Evolutionary conservation across 2,329 filamentous ascomycete species (phyloP).

Genomic region (Orbilia quercus): DNA sequence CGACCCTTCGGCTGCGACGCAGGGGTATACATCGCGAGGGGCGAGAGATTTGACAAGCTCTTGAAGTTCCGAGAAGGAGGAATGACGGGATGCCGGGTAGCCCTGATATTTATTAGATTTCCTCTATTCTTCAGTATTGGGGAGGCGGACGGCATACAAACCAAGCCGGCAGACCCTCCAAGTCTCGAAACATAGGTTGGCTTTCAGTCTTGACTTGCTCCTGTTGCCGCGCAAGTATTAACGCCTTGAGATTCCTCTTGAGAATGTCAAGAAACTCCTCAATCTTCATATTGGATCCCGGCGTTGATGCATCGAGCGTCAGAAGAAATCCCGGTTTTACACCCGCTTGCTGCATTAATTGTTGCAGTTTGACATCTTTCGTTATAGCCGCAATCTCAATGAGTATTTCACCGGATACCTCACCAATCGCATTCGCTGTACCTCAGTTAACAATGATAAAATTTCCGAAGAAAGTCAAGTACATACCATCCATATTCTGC

Average conservation of each 20-base stretch:
- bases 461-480: neutral
- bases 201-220: constrained; percentile 27
- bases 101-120: constrained; percentile 60
- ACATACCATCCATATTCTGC: constrained; percentile 73
- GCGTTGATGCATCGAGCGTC: constrained; percentile 36
- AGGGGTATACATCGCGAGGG: constrained; percentile 83
- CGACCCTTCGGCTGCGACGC: constrained; percentile 73
- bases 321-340: constrained; percentile 36
- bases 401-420: constrained; percentile 39
- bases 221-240: constrained; percentile 26
- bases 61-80: constrained; percentile 83
- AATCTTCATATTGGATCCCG: constrained; percentile 33
- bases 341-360: constrained; percentile 23
- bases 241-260: constrained; percentile 41
- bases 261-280: constrained; percentile 36
- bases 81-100: constrained; percentile 91
- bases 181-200: neutral
- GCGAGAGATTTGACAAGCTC: constrained; percentile 74
- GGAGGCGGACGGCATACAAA: constrained; percentile 34
- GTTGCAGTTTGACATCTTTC: constrained; percentile 19
- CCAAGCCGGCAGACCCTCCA: constrained; percentile 24
- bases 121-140: no score
- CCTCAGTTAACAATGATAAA: neutral
- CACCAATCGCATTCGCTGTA: constrained; percentile 36
- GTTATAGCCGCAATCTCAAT: constrained; percentile 27